Percentiles rank a stretch among this genome's conserved stretches.
Evolutionary conservation across 805 yeast genomes (phyloP).

Genomic region (Spencermartinsiella europaea): DNA sequence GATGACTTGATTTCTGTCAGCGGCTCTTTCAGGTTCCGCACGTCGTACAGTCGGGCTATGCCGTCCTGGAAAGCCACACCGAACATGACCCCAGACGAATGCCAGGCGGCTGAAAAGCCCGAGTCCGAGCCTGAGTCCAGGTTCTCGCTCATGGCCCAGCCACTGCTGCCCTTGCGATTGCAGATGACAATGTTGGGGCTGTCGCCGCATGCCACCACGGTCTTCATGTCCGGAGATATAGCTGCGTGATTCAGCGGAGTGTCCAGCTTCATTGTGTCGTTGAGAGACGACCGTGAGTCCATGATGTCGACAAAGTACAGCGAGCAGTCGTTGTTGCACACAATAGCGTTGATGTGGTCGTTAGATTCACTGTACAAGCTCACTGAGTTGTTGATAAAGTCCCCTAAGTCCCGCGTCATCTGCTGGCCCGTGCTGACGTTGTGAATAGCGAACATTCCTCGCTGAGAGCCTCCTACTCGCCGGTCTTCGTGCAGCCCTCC

Average conservation of each 20-base stretch:
- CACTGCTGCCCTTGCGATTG: constrained; percentile 20
- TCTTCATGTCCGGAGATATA: constrained; percentile 56
- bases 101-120: constrained; percentile 79
- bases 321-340: constrained; percentile 79
- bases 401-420: constrained; percentile 60
- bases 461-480: constrained; percentile 30
- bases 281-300: constrained; percentile 34
- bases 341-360: constrained; percentile 42
- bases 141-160: constrained; percentile 33
- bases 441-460: constrained; percentile 61
- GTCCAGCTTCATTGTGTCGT: constrained; percentile 45
- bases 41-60: constrained; percentile 66
- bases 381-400: constrained; percentile 79
- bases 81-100: constrained; percentile 67
- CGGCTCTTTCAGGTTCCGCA: constrained; percentile 47
- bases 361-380: constrained; percentile 24
- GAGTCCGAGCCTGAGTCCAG: constrained; percentile 61
- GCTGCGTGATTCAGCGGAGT: constrained; percentile 73
- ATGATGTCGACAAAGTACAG: constrained; percentile 60
- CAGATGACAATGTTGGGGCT: constrained; percentile 56
- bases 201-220: constrained; percentile 72
- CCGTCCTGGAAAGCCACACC: constrained; percentile 88
- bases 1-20: constrained; percentile 37
- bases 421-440: constrained; percentile 45
- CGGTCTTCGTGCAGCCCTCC: constrained; percentile 47